These are phyloP conservation scores for Colletotrichum echinochloae DNA, from an alignment of 2,329 filamentous ascomycete genomes.

Conservation along the genomic window DNA sequence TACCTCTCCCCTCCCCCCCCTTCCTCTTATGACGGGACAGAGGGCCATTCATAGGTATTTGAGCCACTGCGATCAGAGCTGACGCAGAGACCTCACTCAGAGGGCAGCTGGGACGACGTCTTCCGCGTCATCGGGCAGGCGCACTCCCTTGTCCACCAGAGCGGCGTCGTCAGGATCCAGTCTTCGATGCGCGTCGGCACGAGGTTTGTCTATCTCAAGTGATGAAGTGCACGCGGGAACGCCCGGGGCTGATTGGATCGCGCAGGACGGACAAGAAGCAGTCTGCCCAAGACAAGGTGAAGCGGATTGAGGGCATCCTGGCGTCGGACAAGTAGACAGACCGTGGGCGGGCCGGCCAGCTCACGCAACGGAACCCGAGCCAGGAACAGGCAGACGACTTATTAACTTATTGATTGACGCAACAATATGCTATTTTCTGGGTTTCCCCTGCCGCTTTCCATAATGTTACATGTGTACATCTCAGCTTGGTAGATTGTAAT, in stretches of 20 bases:
- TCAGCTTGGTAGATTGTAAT: slow-evolving; percentile 25
- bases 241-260: slow-evolving; percentile 6
- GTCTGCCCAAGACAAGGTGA: slow-evolving; percentile 83
- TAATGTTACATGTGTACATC: slow-evolving; percentile 32
- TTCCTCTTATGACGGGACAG: neutral
- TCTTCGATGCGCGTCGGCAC: slow-evolving; percentile 88
- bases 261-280: slow-evolving; percentile 86
- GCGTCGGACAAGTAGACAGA: slow-evolving; percentile 43
- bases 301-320: slow-evolving; percentile 66
- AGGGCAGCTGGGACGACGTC: slow-evolving; percentile 91
- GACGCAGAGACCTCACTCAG: slow-evolving; percentile 83
- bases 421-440: slow-evolving; percentile 26
- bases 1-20: neutral
- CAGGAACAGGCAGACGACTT: slow-evolving; percentile 1
- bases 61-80: slow-evolving; percentile 3
- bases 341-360: neutral
- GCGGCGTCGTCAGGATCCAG: slow-evolving; percentile 86
- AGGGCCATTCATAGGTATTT: no score
- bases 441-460: slow-evolving; percentile 9
- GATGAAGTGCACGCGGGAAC: neutral
- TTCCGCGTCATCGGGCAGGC: slow-evolving; percentile 89
- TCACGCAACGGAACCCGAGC: neutral
- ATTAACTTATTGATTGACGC: slow-evolving; percentile 33
- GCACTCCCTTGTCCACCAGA: slow-evolving; percentile 80
- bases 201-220: slow-evolving; percentile 62